These are phyloP conservation scores for Pseudogymnoascus sp. DNA, from an alignment of 2,329 filamentous ascomycete genomes.

Conservation along the genomic window DNA sequence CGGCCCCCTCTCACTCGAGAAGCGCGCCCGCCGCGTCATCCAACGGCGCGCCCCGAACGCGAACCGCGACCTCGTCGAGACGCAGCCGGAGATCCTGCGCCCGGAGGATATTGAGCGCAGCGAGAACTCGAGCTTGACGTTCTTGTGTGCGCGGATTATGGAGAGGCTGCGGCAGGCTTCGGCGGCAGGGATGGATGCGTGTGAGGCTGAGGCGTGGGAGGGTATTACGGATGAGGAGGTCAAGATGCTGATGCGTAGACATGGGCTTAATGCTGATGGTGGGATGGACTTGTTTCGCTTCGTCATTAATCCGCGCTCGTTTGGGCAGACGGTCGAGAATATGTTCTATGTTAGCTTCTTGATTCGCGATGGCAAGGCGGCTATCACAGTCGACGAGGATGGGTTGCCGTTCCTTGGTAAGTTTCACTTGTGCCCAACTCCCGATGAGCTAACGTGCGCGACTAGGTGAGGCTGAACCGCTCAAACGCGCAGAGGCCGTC, in stretches of 20 bases:
- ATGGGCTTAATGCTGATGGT: slow-evolving; percentile 57
- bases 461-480: slow-evolving; percentile 15
- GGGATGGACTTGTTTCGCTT: slow-evolving; percentile 78
- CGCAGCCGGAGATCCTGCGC: slow-evolving; percentile 68
- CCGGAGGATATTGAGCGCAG: slow-evolving; percentile 62
- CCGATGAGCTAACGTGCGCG: slow-evolving; percentile 36
- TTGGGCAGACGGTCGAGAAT: slow-evolving; percentile 93
- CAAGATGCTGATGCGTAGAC: slow-evolving; percentile 49
- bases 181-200: slow-evolving; percentile 37
- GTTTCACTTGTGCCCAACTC: slow-evolving; percentile 29
- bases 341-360: slow-evolving; percentile 95
- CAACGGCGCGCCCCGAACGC: slow-evolving; percentile 61
- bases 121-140: slow-evolving; percentile 73
- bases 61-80: slow-evolving; percentile 58
- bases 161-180: slow-evolving; percentile 47
- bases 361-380: slow-evolving; percentile 74
- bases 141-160: slow-evolving; percentile 68
- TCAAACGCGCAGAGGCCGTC: slow-evolving; percentile 23
- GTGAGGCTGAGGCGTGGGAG: slow-evolving; percentile 36
- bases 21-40: slow-evolving; percentile 61
- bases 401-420: slow-evolving; percentile 72
- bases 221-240: slow-evolving; percentile 39
- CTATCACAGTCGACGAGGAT: slow-evolving; percentile 63
- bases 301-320: slow-evolving; percentile 80
- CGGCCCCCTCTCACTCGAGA: slow-evolving; percentile 81